Conservation (phyloP, 2,329 filamentous ascomycete genomes). For the Pseudocercospora fuligena region DNA sequence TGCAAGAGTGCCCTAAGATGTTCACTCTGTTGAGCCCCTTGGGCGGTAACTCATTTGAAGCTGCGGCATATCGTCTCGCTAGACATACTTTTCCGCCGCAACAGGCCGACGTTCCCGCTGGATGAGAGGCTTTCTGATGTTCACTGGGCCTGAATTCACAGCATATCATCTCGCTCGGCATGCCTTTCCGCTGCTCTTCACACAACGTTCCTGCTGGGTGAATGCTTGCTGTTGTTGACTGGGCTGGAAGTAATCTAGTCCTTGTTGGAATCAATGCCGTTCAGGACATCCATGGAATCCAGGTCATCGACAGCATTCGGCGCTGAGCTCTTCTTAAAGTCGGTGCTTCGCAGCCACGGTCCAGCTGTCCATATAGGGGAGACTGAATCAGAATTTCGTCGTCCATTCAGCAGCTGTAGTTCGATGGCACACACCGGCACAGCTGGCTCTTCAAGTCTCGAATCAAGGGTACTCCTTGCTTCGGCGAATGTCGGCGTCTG, state of each 20-base stretch:
- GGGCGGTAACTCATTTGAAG: slow-evolving; percentile 26
- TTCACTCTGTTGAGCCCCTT: slow-evolving; percentile 24
- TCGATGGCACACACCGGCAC: too few relatives aligned
- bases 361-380: background rate
- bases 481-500: background rate
- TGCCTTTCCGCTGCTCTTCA: slow-evolving; percentile 13
- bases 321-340: background rate
- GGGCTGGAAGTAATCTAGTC: background rate
- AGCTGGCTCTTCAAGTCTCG: background rate
- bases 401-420: too few relatives aligned
- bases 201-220: background rate
- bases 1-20: slow-evolving; percentile 21
- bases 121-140: background rate
- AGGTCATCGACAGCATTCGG: background rate
- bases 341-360: background rate
- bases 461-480: background rate
- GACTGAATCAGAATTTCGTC: background rate
- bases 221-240: background rate
- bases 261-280: background rate
- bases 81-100: slow-evolving; percentile 17
- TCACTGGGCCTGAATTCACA: background rate
- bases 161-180: slow-evolving; percentile 17
- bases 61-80: slow-evolving; percentile 22
- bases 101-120: background rate
- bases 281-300: background rate